A percentile compares a stretch with the other conserved stretches of the same genome.
Conservation (phyloP, 495 filamentous ascomycete genomes). For the Letharia lupina region DNA sequence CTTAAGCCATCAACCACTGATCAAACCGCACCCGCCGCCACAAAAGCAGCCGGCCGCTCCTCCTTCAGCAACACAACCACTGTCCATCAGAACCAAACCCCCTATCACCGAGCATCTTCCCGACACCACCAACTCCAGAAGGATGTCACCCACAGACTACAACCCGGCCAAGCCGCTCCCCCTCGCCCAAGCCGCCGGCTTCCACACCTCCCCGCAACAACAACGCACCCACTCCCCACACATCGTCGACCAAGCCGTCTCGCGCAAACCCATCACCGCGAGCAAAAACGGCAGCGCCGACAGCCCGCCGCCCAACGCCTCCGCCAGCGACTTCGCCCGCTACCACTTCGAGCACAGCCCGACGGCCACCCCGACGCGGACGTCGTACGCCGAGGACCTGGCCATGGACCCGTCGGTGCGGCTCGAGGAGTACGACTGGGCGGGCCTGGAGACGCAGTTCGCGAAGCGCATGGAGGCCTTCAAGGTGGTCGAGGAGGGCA, state of each 20-base stretch:
- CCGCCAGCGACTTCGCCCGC: constrained; percentile 1
- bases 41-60: not conserved
- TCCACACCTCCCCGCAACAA: not conserved
- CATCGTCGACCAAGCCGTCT: constrained; percentile 14
- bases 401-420: constrained; percentile 21
- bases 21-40: not conserved
- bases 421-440: constrained; percentile 21
- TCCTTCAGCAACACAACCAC: not conserved
- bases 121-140: not conserved
- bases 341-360: constrained; percentile 20
- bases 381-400: constrained; percentile 8
- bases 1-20: not conserved
- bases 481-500: constrained; percentile 17
- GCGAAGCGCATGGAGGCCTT: constrained; percentile 21
- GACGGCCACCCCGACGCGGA: not conserved
- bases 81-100: not conserved
- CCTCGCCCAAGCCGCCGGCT: not conserved
- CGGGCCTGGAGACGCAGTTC: constrained; percentile 20
- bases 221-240: constrained; percentile 12
- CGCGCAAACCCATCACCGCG: constrained; percentile 15
- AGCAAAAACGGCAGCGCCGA: constrained; percentile 2
- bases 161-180: not conserved
- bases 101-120: not conserved
- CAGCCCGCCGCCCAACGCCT: not conserved
- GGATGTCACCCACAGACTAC: constrained; percentile 7